These are phyloP conservation scores for Pisolithus orientalis DNA, from an alignment of 768 basidiomycete species.

Conservation along the genomic window DNA sequence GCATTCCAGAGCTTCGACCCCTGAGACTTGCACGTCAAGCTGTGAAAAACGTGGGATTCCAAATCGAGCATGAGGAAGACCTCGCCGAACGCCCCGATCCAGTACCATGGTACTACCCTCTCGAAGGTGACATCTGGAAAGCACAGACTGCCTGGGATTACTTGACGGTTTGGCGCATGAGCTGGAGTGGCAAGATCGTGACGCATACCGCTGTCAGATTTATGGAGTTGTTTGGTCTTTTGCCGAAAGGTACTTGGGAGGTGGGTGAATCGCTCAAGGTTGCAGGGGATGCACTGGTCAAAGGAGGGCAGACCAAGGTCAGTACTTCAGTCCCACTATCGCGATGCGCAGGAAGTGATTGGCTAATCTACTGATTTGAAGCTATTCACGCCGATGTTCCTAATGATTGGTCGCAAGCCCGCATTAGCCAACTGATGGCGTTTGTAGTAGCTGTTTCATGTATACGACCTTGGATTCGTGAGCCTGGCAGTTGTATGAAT, in stretches of 20 bases:
- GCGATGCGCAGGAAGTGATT: not conserved
- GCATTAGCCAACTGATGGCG: conserved; percentile 3
- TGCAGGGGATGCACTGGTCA: conserved; percentile 70
- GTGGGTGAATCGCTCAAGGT: conserved; percentile 86
- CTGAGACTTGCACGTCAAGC: conserved; percentile 67
- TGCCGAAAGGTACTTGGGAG: conserved; percentile 90
- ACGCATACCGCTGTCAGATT: conserved; percentile 75
- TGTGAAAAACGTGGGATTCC: conserved; percentile 76
- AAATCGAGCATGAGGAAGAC: conserved; percentile 88
- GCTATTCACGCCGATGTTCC: conserved; percentile 87
- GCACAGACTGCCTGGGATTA: conserved; percentile 93
- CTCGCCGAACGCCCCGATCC: conserved; percentile 76
- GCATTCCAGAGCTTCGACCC: conserved; percentile 97
- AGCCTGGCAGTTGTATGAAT: not conserved
- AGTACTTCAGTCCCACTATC: conserved; percentile 7
- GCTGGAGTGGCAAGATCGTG: conserved; percentile 77
- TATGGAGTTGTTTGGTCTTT: conserved; percentile 69
- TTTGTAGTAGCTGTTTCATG: not conserved
- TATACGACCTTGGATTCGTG: not conserved
- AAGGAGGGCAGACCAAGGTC: conserved; percentile 84
- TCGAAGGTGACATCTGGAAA: conserved; percentile 89
- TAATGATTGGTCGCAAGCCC: conserved; percentile 59
- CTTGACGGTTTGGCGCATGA: conserved; percentile 84
- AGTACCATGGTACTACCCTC: conserved; percentile 92
- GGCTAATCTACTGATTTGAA: conserved; percentile 23